Conservation (phyloP, 495 filamentous ascomycete genomes). For the Aspergillus olivimuriae region DNA sequence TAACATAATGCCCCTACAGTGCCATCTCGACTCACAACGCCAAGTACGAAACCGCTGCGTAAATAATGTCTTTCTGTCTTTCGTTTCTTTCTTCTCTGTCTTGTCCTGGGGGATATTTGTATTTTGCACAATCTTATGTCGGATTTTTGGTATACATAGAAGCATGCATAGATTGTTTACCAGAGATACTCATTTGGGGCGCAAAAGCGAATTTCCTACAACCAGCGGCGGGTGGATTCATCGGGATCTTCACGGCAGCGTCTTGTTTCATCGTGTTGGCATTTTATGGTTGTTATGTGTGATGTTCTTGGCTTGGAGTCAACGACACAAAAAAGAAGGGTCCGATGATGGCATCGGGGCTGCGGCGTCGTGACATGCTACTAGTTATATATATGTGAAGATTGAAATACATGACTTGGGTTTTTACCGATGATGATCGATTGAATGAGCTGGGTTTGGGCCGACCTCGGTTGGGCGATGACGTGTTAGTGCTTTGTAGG, state of each 20-base stretch:
- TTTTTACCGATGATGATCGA: not conserved
- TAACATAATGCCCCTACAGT: slow-evolving; percentile 31
- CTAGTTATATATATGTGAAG: not conserved
- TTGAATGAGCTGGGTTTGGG: not conserved
- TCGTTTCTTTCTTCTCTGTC: not conserved
- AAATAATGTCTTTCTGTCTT: slow-evolving; percentile 20
- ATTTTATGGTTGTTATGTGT: too few relatives aligned
- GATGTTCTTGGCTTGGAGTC: too few relatives aligned
- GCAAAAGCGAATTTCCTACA: slow-evolving; percentile 12
- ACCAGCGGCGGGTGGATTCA: slow-evolving; percentile 2
- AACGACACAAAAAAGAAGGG: not conserved
- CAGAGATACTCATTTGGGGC: slow-evolving; percentile 12
- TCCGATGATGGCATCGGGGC: not conserved
- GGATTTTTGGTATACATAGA: slow-evolving; percentile 19
- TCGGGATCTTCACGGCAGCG: not conserved
- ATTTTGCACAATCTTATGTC: slow-evolving; percentile 8
- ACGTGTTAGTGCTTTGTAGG: not conserved
- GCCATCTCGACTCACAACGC: slow-evolving; percentile 64
- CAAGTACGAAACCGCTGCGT: slow-evolving; percentile 51
- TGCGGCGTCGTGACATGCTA: not conserved
- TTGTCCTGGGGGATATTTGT: slow-evolving; percentile 1
- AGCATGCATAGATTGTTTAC: slow-evolving; percentile 19
- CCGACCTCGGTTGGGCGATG: not conserved
- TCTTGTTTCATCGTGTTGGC: not conserved
- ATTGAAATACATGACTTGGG: not conserved